Evolutionary conservation across 805 yeast genomes (phyloP).

Genomic region (Saccharomyces kudriavzevii): DNA sequence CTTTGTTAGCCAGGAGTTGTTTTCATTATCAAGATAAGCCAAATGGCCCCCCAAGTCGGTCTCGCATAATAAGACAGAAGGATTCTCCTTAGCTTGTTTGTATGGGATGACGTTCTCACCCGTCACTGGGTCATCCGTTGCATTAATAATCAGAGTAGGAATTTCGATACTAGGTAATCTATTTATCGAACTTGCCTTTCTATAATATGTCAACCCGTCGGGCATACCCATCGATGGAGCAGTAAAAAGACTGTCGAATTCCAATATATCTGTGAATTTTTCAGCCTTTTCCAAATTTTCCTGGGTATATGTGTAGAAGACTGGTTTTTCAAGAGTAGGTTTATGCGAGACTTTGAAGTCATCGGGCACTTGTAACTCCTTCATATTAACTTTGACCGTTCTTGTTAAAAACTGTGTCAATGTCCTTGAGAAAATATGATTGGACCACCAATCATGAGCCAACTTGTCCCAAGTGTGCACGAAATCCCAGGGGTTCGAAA

Average conservation of each 20-base stretch:
- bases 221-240: conserved; percentile 56
- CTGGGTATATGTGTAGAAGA: conserved; percentile 24
- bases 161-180: conserved; percentile 48
- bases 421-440: conserved; percentile 36
- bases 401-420: conserved; percentile 37
- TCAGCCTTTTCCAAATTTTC: conserved; percentile 32
- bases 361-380: conserved; percentile 28
- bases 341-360: conserved; percentile 11
- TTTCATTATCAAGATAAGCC: conserved; percentile 39
- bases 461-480: conserved; percentile 43
- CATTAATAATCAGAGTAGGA: conserved; percentile 53
- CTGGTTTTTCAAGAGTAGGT: conserved; percentile 18
- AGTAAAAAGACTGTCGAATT: conserved; percentile 58
- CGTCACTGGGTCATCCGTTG: conserved; percentile 59
- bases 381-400: conserved; percentile 38
- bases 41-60: conserved; percentile 70
- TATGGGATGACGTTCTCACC: conserved; percentile 44
- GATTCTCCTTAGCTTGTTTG: conserved; percentile 44
- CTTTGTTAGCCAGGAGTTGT: conserved; percentile 41
- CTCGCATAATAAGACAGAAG: conserved; percentile 47
- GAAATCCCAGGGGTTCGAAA: conserved; percentile 70
- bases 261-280: conserved; percentile 36
- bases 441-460: conserved; percentile 33
- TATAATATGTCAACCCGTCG: conserved; percentile 53
- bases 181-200: conserved; percentile 55